Conservation (phyloP, 345 rosid genomes). For the Arabis alpina region DNA sequence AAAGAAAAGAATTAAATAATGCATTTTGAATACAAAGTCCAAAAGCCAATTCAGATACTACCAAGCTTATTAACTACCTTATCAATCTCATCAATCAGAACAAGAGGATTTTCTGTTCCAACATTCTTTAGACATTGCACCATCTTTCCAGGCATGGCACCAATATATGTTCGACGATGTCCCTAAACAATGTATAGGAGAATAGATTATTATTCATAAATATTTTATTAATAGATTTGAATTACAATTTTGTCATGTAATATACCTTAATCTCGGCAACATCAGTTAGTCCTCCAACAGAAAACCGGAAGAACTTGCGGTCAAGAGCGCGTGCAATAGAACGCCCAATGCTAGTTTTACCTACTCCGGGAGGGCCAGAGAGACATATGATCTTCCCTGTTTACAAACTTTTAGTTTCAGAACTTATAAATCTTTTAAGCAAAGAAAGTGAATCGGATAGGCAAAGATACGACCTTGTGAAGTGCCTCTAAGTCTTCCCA, state of each 20-base stretch:
- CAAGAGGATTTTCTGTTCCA: slow-evolving; percentile 94
- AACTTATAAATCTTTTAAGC: neutral
- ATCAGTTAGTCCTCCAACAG: slow-evolving; percentile 92
- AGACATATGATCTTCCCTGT: slow-evolving; percentile 95
- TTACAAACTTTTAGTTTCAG: slow-evolving; percentile 24
- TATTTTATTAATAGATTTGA: neutral
- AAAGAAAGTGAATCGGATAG: slow-evolving; percentile 2
- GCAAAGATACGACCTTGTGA: slow-evolving; percentile 62
- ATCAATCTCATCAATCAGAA: slow-evolving; percentile 94
- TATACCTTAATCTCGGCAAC: slow-evolving; percentile 92
- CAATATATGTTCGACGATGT: slow-evolving; percentile 89
- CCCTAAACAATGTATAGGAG: slow-evolving; percentile 57
- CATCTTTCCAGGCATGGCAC: slow-evolving; percentile 99
- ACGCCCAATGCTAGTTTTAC: slow-evolving; percentile 94
- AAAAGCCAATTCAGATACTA: slow-evolving; percentile 22
- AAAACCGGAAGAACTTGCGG: slow-evolving; percentile 83
- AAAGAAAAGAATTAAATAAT: neutral
- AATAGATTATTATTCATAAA: neutral
- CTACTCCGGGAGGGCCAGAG: slow-evolving; percentile 98
- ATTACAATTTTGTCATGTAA: neutral
- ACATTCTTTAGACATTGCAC: slow-evolving; percentile 94
- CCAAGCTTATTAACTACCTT: slow-evolving; percentile 54
- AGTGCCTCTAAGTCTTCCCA: slow-evolving; percentile 82
- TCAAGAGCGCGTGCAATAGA: slow-evolving; percentile 92
- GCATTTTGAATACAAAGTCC: neutral